Evolutionary conservation across 148 eudicot genomes (phyloP).

Genomic region (Cornus controversa): DNA sequence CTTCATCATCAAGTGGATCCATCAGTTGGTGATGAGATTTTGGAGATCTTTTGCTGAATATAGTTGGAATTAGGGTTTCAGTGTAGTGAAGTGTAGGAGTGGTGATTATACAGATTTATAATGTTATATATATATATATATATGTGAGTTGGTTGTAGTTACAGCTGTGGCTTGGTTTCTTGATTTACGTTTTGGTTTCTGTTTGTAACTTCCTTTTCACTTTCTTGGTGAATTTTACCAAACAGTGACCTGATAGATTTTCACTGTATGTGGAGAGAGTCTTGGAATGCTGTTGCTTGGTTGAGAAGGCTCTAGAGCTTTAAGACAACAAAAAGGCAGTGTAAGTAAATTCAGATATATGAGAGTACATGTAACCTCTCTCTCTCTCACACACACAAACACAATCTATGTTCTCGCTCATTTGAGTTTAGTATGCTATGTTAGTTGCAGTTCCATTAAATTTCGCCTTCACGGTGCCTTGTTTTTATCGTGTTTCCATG

Average conservation of each 20-base stretch:
- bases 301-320: not conserved
- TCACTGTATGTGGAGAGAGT: slow-evolving; percentile 1
- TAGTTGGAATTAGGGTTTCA: slow-evolving; percentile 12
- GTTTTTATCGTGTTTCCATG: not conserved
- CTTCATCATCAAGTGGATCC: slow-evolving; percentile 1
- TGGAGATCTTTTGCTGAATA: not conserved
- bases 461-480: not conserved
- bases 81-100: not conserved
- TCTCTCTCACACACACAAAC: not conserved
- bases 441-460: not conserved
- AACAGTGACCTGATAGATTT: not conserved
- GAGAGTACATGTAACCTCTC: too few relatives aligned
- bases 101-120: too few relatives aligned
- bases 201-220: not conserved
- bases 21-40: not conserved
- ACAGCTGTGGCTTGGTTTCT: not conserved
- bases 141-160: too few relatives aligned
- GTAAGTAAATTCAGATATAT: slow-evolving; percentile 5
- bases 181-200: slow-evolving; percentile 13
- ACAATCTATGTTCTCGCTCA: not conserved
- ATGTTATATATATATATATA: too few relatives aligned
- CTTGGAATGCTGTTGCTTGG: not conserved
- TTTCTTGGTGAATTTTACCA: not conserved
- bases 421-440: too few relatives aligned
- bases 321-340: not conserved